Conservation (phyloP, 768 basidiomycete genomes). For the Podaxis sp. region DNA sequence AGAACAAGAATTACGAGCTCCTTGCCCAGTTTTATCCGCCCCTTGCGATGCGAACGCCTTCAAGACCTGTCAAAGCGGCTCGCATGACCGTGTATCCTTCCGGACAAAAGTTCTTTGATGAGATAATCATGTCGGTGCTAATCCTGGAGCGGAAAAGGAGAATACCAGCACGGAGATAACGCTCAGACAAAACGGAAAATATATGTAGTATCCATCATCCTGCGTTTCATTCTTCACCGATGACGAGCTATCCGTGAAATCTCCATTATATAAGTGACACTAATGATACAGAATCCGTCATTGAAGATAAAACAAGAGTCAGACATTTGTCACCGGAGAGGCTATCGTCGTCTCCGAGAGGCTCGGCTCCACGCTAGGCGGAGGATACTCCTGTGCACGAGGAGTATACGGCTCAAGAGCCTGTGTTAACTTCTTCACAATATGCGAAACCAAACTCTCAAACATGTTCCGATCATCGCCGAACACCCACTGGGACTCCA, state of each 20-base stretch:
- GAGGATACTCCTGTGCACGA: background rate
- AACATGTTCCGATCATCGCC: conserved; percentile 58
- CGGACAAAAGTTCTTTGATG: conserved; percentile 17
- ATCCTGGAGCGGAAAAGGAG: conserved; percentile 14
- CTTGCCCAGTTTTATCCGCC: conserved; percentile 7
- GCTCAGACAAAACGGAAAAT: background rate
- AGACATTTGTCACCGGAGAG: background rate
- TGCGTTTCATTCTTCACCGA: background rate
- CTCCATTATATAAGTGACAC: no score
- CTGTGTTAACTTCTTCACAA: conserved; percentile 41
- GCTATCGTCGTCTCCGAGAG: background rate
- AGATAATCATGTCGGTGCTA: conserved; percentile 16
- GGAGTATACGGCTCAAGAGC: background rate
- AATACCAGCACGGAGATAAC: background rate
- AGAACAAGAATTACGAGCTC: conserved; percentile 4
- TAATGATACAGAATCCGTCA: background rate
- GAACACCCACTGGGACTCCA: conserved; percentile 62
- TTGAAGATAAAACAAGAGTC: background rate
- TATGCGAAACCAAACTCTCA: conserved; percentile 68
- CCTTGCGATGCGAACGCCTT: background rate
- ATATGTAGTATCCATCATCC: background rate
- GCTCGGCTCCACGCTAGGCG: background rate
- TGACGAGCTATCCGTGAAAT: background rate
- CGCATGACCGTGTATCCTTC: conserved; percentile 12
- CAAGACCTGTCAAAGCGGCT: background rate